Conservation (phyloP, 78 protist species). For the Emiliania huxleyi region DNA sequence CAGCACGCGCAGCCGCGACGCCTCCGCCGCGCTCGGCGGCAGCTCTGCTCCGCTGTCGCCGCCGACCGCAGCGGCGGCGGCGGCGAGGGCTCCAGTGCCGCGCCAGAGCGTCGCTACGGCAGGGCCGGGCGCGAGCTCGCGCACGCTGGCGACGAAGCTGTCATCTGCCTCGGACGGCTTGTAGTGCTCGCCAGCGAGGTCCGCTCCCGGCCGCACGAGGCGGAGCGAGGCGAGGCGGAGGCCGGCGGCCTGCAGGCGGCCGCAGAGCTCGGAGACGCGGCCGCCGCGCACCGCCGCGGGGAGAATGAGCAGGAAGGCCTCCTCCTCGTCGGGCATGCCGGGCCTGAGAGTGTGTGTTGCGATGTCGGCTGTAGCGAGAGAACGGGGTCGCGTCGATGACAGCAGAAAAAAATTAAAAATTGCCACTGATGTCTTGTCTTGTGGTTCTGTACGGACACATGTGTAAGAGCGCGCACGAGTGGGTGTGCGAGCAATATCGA, state of each 20-base stretch:
- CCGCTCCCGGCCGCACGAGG: neutral
- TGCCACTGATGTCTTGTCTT: too few relatives aligned
- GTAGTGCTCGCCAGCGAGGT: neutral
- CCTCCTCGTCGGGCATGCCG: neutral
- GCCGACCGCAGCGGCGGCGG: neutral
- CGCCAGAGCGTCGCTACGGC: neutral
- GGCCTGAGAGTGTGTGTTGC: too few relatives aligned
- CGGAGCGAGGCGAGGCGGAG: neutral
- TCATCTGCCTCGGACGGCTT: too few relatives aligned
- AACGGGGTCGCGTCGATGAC: too few relatives aligned
- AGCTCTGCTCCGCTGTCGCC: neutral
- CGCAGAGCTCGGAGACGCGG: neutral
- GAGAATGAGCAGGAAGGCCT: neutral
- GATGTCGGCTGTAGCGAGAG: too few relatives aligned
- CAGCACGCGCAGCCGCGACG: neutral
- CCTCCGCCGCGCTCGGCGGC: neutral
- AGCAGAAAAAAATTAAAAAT: too few relatives aligned
- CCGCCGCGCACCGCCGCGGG: neutral
- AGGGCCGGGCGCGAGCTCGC: neutral
- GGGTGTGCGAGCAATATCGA: too few relatives aligned
- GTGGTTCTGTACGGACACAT: too few relatives aligned
- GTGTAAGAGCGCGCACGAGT: too few relatives aligned
- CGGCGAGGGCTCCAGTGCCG: neutral
- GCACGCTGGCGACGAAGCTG: neutral
- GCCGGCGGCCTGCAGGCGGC: neutral